Percentiles rank a stretch among this genome's conserved stretches.
Conservation (phyloP, 768 basidiomycete species). For the Obba rivulosa region DNA sequence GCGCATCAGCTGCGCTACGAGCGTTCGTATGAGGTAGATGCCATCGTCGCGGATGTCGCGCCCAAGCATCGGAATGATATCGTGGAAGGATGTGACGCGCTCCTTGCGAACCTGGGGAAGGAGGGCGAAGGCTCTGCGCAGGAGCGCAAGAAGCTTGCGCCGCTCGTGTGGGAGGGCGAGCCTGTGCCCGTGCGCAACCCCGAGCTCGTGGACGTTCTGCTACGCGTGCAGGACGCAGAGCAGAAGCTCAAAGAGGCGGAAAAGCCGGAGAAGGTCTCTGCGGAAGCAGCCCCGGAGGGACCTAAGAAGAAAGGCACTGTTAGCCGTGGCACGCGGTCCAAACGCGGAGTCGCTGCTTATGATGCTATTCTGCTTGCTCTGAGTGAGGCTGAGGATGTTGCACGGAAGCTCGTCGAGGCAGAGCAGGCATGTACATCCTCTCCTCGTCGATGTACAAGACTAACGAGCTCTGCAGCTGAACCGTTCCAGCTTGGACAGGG, state of each 20-base stretch:
- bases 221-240: slow-evolving; percentile 79
- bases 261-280: slow-evolving; percentile 19
- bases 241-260: slow-evolving; percentile 41
- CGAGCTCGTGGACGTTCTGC: slow-evolving; percentile 82
- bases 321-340: slow-evolving; percentile 42
- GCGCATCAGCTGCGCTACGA: slow-evolving; percentile 81
- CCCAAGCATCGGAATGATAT: slow-evolving; percentile 51
- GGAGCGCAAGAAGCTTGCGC: slow-evolving; percentile 49
- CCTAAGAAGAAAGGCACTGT: slow-evolving; percentile 32
- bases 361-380: slow-evolving; percentile 80
- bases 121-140: slow-evolving; percentile 35
- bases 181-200: slow-evolving; percentile 84
- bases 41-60: slow-evolving; percentile 62
- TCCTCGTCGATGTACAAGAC: background rate
- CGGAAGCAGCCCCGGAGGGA: slow-evolving; percentile 25
- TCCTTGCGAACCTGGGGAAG: slow-evolving; percentile 46
- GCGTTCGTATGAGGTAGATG: slow-evolving; percentile 79
- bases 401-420: slow-evolving; percentile 74
- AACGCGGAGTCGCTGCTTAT: slow-evolving; percentile 79
- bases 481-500: slow-evolving; percentile 33
- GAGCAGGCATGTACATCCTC: slow-evolving; percentile 55
- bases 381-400: slow-evolving; percentile 86
- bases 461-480: slow-evolving; percentile 27
- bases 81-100: slow-evolving; percentile 54
- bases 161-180: slow-evolving; percentile 75